Evolutionary conservation across 2,329 filamentous ascomycete genomes (phyloP), one percentile per base, ranked within the genome.

Genomic region (Colletotrichum karsti): DNA sequence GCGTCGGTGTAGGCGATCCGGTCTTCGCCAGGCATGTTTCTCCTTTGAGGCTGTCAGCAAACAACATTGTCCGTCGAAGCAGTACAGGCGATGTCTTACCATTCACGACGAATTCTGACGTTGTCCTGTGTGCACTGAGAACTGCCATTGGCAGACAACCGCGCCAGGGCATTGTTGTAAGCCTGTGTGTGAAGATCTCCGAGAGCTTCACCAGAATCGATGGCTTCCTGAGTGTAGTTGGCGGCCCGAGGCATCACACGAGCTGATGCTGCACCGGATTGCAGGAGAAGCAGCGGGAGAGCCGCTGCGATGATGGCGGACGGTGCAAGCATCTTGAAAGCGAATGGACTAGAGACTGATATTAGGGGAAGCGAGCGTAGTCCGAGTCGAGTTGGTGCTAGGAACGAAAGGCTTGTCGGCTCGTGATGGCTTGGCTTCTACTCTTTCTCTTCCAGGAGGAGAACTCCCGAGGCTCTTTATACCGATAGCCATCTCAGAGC

Each of bases 1-100:
- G 62, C 62, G 39, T 60, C 33, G 28, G 56, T 60, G 46, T 60
- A 65, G 4, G 55, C 56, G 35, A 61, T 61, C 15, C 58, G 33
- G 44, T 61, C 46, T 24, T 61, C 58, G 35, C 22, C 46, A 15
- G 46, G 58, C 33, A 61, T 61, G 22, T 53, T 61, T 39, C 58
- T 42, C 58, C 58, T 61, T 22, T 30, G 8, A 9, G 15, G 8
- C 12, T 22, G 28, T 35, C 9, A 53, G 18, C 28, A 37, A 53
- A 12, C 3, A 22, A 20, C n/a, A 33, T 12, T 7, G 42, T 46
- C 24, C 26, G 46, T 51, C 10, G 28, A 20, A 24, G 50, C 26
- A 15, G 20, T 13, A 2, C 10, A 41, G 41, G 12, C 20, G 18
- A 18, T 18, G 39, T 44, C 48, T 13, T 22, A 62, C 37, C 59